These are phyloP conservation scores for Skeletonema marinoi DNA, from an alignment of 108 stramenopile genomes.

Conservation along the genomic window DNA sequence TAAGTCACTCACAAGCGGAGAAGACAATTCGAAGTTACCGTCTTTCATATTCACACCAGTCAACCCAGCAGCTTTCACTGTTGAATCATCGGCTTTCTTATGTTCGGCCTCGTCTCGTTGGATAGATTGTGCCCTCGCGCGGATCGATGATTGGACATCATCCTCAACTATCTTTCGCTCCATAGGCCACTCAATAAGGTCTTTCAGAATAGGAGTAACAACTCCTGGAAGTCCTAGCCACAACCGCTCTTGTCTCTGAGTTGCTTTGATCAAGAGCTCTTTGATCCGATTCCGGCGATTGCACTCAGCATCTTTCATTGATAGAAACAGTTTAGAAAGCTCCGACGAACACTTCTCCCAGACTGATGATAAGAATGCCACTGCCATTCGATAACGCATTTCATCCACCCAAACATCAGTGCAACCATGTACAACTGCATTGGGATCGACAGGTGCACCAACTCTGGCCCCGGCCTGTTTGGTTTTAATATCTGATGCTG, in stretches of 20 bases:
- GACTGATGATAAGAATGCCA: slow-evolving; percentile 64
- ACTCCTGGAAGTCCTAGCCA: slow-evolving; percentile 65
- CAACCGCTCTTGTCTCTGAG: slow-evolving; percentile 68
- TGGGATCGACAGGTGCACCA: slow-evolving; percentile 10
- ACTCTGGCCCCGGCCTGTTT: slow-evolving; percentile 18
- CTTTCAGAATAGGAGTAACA: slow-evolving; percentile 59
- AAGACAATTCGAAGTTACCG: slow-evolving; percentile 58
- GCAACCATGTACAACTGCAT: slow-evolving; percentile 52
- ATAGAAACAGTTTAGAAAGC: slow-evolving; percentile 61
- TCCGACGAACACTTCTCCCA: slow-evolving; percentile 79
- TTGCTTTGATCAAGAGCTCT: slow-evolving; percentile 68
- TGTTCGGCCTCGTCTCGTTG: slow-evolving; percentile 59
- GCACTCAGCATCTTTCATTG: slow-evolving; percentile 73
- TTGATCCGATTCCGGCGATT: slow-evolving; percentile 60
- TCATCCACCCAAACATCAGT: slow-evolving; percentile 77
- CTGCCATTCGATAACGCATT: slow-evolving; percentile 79
- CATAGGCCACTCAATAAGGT: slow-evolving; percentile 64
- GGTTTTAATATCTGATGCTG: slow-evolving; percentile 16
- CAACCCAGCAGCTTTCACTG: slow-evolving; percentile 38
- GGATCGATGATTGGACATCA: slow-evolving; percentile 62
- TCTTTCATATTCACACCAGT: slow-evolving; percentile 40
- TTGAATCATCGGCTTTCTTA: slow-evolving; percentile 44
- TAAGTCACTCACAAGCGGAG: slow-evolving; percentile 72
- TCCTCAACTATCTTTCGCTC: slow-evolving; percentile 64
- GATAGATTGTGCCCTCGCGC: slow-evolving; percentile 54